Conservation (phyloP, 2,329 filamentous ascomycete genomes). For the Aspergillus tubingensis region DNA sequence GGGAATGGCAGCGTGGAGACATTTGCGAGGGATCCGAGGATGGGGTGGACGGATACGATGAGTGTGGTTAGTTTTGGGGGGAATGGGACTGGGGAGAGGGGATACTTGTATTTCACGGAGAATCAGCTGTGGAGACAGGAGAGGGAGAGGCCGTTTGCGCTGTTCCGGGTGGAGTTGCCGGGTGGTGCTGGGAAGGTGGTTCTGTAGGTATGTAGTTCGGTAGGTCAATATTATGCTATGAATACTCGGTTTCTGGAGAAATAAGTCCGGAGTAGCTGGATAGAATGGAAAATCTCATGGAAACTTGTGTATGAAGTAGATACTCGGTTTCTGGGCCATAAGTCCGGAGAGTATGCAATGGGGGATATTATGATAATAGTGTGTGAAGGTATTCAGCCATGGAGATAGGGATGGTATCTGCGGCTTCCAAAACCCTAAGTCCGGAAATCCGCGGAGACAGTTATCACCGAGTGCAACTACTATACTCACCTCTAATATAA, state of each 20-base stretch:
- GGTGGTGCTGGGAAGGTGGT: neutral
- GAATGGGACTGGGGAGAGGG: neutral
- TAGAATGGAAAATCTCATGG: no score
- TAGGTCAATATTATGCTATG: neutral
- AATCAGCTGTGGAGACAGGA: neutral
- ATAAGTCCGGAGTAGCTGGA: no score
- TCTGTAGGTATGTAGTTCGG: neutral
- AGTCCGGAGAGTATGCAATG: neutral
- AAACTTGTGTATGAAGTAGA: neutral
- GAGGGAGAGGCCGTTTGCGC: neutral
- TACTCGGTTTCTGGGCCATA: no score
- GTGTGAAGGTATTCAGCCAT: neutral
- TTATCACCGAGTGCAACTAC: neutral
- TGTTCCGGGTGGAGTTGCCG: neutral
- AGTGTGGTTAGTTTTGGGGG: neutral
- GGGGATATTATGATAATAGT: neutral
- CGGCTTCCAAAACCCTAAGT: neutral
- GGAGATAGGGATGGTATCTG: neutral
- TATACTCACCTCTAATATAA: no score
- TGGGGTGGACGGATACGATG: neutral
- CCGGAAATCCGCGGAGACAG: neutral
- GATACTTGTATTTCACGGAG: neutral
- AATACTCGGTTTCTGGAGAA: neutral
- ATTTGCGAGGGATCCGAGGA: neutral
- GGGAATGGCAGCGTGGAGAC: neutral